Base-by-base conservation (phyloP, 805 yeast genomes). In the Pichia paraexigua region DNA sequence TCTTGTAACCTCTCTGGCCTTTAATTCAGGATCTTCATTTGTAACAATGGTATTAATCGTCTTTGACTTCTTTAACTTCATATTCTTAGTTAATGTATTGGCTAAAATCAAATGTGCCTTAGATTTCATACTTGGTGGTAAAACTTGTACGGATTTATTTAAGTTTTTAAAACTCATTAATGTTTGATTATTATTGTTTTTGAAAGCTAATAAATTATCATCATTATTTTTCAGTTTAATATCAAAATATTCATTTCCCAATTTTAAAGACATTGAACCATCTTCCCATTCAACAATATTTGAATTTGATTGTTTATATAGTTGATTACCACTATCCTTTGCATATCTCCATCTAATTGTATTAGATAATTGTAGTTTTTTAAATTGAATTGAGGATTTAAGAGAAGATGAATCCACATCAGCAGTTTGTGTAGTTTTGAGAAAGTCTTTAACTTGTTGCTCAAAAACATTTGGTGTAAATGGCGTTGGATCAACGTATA, bases 271-370 rank as follows among this genome's bases (percentile, higher is more conserved):
- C 56, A 82, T 70, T 5, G 88, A 75, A 1, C 99, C 99, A 68
- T 94, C 98, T 51, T 86, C 85, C 99, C 99, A 94, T 65, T 88
- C 86, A 37, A 94, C 78, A 51, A 92, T 81, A 63, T 91, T 88
- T 6, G 97, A 83, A 63, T 94, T 94, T 11, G 95, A 85, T 65
- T 90, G 95, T 60, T 87, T 87, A 61, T 79, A 78, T 57, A 91
- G 80, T 55, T 85, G 89, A 43, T 82, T 83, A 49, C 76, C 71
- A n/a, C 78, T 79, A 54, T 82, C 83, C 53, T 85, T 79, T 17
- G 89, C 85, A 66, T 91, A 92, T 68, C 96, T 80, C 99, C 99
- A 94, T 63, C 99, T 79, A 35, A 94, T 74, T 0, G 97, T 89
- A 66, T 90, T 92, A 40, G 62, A 60, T 24, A 62, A 43, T 48